Conservation (phyloP, 1,139 yeast genomes). For the Ogataea hybrid region DNA sequence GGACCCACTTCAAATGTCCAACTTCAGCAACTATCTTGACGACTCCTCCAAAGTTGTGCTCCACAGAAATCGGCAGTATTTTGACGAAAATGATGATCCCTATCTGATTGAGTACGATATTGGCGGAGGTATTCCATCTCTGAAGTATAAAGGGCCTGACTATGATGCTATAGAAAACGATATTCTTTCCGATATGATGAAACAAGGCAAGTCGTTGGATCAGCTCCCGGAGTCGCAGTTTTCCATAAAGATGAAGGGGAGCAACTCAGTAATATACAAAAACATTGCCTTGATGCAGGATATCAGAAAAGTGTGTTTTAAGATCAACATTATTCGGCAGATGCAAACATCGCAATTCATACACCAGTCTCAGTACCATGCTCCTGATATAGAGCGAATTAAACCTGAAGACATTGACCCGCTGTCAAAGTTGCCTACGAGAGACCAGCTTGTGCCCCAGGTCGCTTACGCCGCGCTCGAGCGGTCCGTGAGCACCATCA, state of each 20-base stretch:
- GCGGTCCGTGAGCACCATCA: too few species aligned
- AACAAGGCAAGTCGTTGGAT: constrained; percentile 29
- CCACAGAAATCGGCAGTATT: constrained; percentile 36
- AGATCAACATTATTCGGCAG: constrained; percentile 82
- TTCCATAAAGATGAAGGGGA: constrained; percentile 47
- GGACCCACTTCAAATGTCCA: constrained; percentile 58
- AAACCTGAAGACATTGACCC: too few species aligned
- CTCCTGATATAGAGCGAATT: too few species aligned
- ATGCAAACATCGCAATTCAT: constrained; percentile 84
- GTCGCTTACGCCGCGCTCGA: too few species aligned
- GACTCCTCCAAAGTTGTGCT: constrained; percentile 32
- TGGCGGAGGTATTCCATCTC: constrained; percentile 73
- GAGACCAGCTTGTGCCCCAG: too few species aligned
- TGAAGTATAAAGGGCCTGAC: constrained; percentile 53
- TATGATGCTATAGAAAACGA: constrained; percentile 51
- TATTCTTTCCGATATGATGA: constrained; percentile 32
- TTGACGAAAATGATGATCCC: constrained; percentile 61
- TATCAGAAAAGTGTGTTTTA: constrained; percentile 82
- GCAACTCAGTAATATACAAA: constrained; percentile 58
- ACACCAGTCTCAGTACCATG: too few species aligned
- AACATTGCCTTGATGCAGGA: constrained; percentile 84
- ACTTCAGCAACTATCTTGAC: constrained; percentile 46
- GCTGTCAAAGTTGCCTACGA: too few species aligned
- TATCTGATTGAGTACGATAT: constrained; percentile 83
- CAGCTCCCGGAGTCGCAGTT: constrained; percentile 41